Evolutionary conservation across 345 rosid species (phyloP).

Genomic region (Salix caprea): DNA sequence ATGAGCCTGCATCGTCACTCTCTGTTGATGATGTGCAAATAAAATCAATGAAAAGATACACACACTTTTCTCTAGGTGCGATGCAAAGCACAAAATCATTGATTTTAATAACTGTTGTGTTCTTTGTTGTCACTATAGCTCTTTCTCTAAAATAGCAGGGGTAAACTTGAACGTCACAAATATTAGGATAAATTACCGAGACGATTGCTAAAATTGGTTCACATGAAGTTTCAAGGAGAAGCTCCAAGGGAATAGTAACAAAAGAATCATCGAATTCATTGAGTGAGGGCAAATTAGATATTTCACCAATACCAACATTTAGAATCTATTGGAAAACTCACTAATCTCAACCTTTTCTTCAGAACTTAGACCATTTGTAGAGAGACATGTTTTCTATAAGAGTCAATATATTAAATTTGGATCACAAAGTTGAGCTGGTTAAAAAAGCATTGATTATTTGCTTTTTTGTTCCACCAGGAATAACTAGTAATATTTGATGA

Average conservation of each 20-base stretch:
- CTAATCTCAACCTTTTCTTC: too few relatives aligned
- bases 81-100: background rate
- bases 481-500: background rate
- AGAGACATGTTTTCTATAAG: background rate
- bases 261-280: background rate
- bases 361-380: too few relatives aligned
- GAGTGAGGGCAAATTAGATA: background rate
- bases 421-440: background rate
- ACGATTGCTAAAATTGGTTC: background rate
- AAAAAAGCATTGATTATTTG: background rate
- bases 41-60: background rate
- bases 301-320: background rate
- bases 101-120: background rate
- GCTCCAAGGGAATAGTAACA: background rate
- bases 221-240: background rate
- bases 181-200: background rate
- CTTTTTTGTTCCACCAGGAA: background rate
- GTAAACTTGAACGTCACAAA: too few relatives aligned
- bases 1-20: background rate
- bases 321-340: background rate
- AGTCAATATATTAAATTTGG: background rate
- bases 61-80: accelerated
- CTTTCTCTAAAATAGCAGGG: background rate
- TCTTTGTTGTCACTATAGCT: background rate
- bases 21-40: background rate